phyloP scores from a whole-genome alignment of 1,284 basidiomycete species.

The Taiwanofungus camphoratus region DNA sequence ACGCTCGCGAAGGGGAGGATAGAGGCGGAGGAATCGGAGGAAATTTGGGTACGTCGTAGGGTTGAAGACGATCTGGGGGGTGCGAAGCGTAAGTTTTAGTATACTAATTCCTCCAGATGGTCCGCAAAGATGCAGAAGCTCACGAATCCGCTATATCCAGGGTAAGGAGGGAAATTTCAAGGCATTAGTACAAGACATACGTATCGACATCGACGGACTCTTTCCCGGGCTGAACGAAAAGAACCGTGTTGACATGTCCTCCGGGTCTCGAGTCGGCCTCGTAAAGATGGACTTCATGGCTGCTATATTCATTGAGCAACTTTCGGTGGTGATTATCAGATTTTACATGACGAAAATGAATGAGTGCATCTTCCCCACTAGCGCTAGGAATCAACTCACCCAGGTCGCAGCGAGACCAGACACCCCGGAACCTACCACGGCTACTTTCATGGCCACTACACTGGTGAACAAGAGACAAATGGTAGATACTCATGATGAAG shows the following conservation, averaged over 20 bases:
- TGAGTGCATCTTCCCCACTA: slow-evolving; percentile 46
- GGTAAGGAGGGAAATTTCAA: no score
- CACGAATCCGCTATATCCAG: no score
- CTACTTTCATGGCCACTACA: slow-evolving; percentile 50
- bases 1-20: slow-evolving; percentile 37
- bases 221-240: slow-evolving; percentile 41
- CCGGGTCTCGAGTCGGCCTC: slow-evolving; percentile 67
- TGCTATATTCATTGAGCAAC: slow-evolving; percentile 73
- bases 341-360: no score
- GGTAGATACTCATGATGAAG: not conserved
- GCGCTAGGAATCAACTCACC: slow-evolving; percentile 33
- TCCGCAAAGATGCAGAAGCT: no score
- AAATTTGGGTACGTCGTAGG: slow-evolving; percentile 81
- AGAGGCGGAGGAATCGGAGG: slow-evolving; percentile 58
- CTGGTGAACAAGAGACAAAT: not conserved
- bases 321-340: no score
- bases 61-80: slow-evolving; percentile 69
- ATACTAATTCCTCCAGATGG: no score
- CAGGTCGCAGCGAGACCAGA: slow-evolving; percentile 76
- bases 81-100: not conserved
- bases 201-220: slow-evolving; percentile 57
- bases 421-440: slow-evolving; percentile 76
- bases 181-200: slow-evolving; percentile 26
- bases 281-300: slow-evolving; percentile 77
- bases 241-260: slow-evolving; percentile 46